Percentiles rank a stretch among this genome's conserved stretches.
These are phyloP conservation scores for Nakaseomyces bracarensis DNA, from an alignment of 1,139 yeast species.

Conservation along the genomic window DNA sequence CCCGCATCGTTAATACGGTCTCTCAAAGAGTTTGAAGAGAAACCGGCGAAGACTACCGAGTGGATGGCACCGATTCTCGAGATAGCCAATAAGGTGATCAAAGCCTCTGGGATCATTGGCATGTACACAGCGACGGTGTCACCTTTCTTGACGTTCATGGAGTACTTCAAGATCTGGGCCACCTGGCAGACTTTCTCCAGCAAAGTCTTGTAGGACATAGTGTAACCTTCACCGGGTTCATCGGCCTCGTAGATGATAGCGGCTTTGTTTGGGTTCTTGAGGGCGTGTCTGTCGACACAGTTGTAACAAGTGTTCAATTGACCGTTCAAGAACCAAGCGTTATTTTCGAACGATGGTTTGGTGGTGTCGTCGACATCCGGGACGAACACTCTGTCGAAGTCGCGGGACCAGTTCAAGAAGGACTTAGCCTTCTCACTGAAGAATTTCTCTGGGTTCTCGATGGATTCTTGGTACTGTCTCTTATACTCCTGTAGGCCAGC, in stretches of 20 bases:
- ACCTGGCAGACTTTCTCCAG: slow-evolving; percentile 60
- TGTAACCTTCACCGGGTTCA: slow-evolving; percentile 57
- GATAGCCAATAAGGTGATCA: slow-evolving; percentile 65
- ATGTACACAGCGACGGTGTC: slow-evolving; percentile 80
- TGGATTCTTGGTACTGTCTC: slow-evolving; percentile 54
- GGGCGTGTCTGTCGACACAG: slow-evolving; percentile 75
- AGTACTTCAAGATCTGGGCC: slow-evolving; percentile 55
- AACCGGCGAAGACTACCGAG: slow-evolving; percentile 80
- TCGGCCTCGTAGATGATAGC: slow-evolving; percentile 81
- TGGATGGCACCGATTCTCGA: slow-evolving; percentile 74
- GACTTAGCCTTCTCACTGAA: slow-evolving; percentile 56
- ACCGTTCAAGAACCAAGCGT: slow-evolving; percentile 75
- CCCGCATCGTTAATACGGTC: slow-evolving; percentile 76
- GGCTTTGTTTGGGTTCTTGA: slow-evolving; percentile 57
- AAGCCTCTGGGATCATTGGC: slow-evolving; percentile 82
- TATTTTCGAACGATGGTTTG: slow-evolving; percentile 47
- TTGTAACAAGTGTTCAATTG: slow-evolving; percentile 70
- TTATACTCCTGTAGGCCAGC: slow-evolving; percentile 45
- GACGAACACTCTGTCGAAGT: slow-evolving; percentile 50
- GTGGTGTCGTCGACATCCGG: slow-evolving; percentile 40
- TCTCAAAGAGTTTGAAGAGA: slow-evolving; percentile 62
- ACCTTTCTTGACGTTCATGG: slow-evolving; percentile 66
- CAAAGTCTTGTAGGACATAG: slow-evolving; percentile 62
- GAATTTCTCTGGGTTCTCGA: slow-evolving; percentile 56
- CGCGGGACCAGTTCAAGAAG: slow-evolving; percentile 53